phyloP scores from a whole-genome alignment of 257 asterid genomes.

The Craterostigma plantagineum region DNA sequence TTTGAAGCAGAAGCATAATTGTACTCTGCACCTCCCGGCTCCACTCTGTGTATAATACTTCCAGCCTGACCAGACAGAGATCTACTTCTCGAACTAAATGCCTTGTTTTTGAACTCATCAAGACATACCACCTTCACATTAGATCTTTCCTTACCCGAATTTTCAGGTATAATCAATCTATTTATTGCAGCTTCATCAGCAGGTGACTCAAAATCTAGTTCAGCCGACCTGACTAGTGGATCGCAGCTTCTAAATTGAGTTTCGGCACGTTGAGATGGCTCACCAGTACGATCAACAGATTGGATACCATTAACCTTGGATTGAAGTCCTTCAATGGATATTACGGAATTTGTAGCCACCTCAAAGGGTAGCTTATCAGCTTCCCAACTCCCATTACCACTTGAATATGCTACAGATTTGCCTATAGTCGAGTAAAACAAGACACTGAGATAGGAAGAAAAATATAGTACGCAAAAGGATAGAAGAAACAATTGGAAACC shows the following conservation, averaged over 20 bases:
- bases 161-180: conserved; percentile 11
- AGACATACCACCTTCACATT: conserved; percentile 52
- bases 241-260: conserved; percentile 12
- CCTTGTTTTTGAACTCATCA: conserved; percentile 72
- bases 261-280: no score
- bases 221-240: conserved; percentile 10
- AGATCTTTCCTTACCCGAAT: conserved; percentile 17
- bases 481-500: background rate
- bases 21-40: conserved; percentile 86
- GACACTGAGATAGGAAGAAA: background rate
- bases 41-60: conserved; percentile 51
- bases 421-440: conserved; percentile 18
- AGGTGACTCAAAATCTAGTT: conserved; percentile 11
- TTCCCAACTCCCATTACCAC: conserved; percentile 23
- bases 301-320: conserved; percentile 10
- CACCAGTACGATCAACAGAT: no score
- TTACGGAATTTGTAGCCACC: conserved; percentile 7
- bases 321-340: conserved; percentile 14
- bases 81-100: conserved; percentile 29
- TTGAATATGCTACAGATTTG: conserved; percentile 26
- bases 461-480: background rate
- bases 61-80: conserved; percentile 36
- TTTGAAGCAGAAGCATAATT: conserved; percentile 85
- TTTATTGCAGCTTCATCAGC: conserved; percentile 25
- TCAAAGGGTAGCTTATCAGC: conserved; percentile 12